Evolutionary conservation across 345 rosid genomes (phyloP).

Genomic region (Geranium rotundifolium): DNA sequence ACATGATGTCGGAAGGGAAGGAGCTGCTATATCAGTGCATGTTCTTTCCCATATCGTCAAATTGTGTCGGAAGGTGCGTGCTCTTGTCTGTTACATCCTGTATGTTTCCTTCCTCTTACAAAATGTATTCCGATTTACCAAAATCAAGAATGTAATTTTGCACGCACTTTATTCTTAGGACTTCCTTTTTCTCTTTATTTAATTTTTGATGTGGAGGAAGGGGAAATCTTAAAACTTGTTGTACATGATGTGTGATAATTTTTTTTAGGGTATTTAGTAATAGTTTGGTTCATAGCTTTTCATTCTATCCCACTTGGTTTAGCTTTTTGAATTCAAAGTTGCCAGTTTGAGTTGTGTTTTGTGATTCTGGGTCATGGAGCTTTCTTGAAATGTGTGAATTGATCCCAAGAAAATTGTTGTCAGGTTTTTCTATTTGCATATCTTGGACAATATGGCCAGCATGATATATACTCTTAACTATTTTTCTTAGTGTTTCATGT

Average conservation of each 20-base stretch:
- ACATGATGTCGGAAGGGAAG: constrained; percentile 12
- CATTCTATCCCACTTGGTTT: too few species aligned
- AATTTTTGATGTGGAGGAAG: constrained; percentile 18
- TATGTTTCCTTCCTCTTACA: constrained; percentile 10
- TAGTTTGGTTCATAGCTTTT: constrained; percentile 22
- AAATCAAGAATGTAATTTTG: constrained; percentile 29
- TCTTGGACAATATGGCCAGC: too few species aligned
- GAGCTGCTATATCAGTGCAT: constrained; percentile 1
- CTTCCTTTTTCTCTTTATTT: constrained; percentile 11
- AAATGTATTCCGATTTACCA: constrained; percentile 2
- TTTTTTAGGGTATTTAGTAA: constrained; percentile 28
- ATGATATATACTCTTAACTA: too few species aligned
- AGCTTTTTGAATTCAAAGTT: too few species aligned
- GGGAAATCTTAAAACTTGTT: constrained; percentile 31
- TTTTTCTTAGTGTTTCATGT: too few species aligned
- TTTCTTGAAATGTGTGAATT: too few species aligned
- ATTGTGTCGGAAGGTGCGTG: not conserved
- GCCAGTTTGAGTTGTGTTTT: too few species aligned
- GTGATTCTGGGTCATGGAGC: too few species aligned
- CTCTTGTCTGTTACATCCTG: constrained; percentile 12
- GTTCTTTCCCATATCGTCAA: not conserved
- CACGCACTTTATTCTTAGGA: constrained; percentile 17
- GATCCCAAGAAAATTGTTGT: too few species aligned
- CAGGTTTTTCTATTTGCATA: too few species aligned
- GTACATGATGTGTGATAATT: constrained; percentile 51